Evolutionary conservation across 345 rosid species (phyloP), one percentile per base, ranked within the genome.

Genomic region (Murraya koenigii): DNA sequence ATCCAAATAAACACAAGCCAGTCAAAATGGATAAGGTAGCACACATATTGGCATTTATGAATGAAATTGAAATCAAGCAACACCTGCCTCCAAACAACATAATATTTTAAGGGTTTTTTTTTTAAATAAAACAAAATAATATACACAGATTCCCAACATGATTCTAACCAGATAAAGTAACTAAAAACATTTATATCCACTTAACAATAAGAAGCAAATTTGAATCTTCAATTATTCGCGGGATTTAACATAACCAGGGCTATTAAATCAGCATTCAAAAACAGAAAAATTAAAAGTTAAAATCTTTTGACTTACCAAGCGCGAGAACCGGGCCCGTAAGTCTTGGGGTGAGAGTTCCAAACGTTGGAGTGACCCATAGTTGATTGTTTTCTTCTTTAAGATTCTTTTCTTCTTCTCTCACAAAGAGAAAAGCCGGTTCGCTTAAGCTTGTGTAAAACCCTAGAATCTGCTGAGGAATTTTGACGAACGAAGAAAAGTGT

Each of bases 311-410:
- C 4, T 36, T 78, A 88, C 91, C 91, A 88, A n/a, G 89, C 66
- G n/a, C 91, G 87, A 72, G 91, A 88, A 23, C 91, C 91, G 25
- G 91, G 91, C 2, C 91, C 91, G 74, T 84, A 85, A 66, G 62
- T 86, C 75, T 88, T 88, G 30, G 91, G 91, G 82, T 88, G 91
- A 58, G 89, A 79, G 75, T 83, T 88, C 91, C 91, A 88, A n/a
- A 88, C 80, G 81, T 88, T 88, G 23, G 87, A 67, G 84, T 88
- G 91, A 69, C 91, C 91, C 91, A 88, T 88, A 74, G 69, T 76
- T 4, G 56, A 77, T 82, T 30, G 41, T 38, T 81, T 79, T 14
- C 55, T 49, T 0, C 79, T 83, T 78, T n/a, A n/a, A n/a, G 32
- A 30, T 30, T 30, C 30, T 47, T 81, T 79, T 15, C 56, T 52